Base-by-base conservation (phyloP, 352 stramenopile genomes). In the Labyrinthula sp. region DNA sequence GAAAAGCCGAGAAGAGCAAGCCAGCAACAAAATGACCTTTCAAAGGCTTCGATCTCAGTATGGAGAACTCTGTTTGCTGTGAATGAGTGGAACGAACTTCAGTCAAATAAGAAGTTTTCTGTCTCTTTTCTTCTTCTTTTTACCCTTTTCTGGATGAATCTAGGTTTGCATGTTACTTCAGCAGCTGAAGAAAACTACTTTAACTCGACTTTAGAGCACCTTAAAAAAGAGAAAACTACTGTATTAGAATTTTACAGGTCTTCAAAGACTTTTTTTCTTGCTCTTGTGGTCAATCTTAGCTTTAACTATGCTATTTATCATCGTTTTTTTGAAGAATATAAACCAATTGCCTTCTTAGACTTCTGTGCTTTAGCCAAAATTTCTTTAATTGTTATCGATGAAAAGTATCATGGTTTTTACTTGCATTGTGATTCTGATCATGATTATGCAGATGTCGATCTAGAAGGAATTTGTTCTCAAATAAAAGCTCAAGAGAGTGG, bases 31-130 rank as follows among this genome's bases (percentile, higher is more conserved):
- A n/a, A 36, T 17, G 17, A 62, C 9, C 62, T 62, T 12, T 69
- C n/a, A n/a, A n/a, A n/a, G n/a, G 60, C 63, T 0, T 62, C 69
- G 18, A 62, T 94, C 9, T 88, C 75, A 27, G 71, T 87, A 7
- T 94, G 82, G 82, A 65, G 82, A n/a, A 82, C 73, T 56, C 77
- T 92, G 24, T 61, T 88, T 23, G 77, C 92, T 9, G 79, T 79
- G 3, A 93, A 93, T 58, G 75, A 92, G 61, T 93, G 71, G 68
- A 79, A 81, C 45, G 72, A 85, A 30, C 64, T 94, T 23, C 75
- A 89, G 49, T 77, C 73, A 7, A 47, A 58, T 29, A 67, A 79
- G 2, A 63, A 68, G 23, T 82, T 75, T 7, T 82, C 68, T 26
- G 59, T 89, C 10, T 38, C 55, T 18, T 69, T 92, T 0, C 61